Percentiles rank a stretch among this genome's conserved stretches.
These are phyloP conservation scores for Tripterygium wilfordii DNA, from an alignment of 177 flowering plant species.

Conservation along the genomic window DNA sequence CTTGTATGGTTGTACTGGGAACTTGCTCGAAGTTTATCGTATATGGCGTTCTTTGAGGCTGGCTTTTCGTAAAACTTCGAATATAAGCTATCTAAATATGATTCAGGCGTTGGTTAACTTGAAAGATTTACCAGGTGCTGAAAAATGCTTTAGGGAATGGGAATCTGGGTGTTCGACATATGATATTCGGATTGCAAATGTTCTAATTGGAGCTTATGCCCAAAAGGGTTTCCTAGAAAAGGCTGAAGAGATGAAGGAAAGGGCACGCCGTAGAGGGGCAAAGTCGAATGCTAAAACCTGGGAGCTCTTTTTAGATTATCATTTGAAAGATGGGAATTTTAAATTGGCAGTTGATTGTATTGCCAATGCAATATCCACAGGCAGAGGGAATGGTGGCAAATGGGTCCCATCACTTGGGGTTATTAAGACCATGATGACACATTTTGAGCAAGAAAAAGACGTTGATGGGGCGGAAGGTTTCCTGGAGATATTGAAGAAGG, in stretches of 20 bases:
- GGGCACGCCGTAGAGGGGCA: constrained; percentile 54
- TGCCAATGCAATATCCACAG: constrained; percentile 54
- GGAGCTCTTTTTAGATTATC: constrained; percentile 69
- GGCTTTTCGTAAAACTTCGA: constrained; percentile 68
- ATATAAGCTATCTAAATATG: constrained; percentile 80
- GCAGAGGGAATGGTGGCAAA: constrained; percentile 62
- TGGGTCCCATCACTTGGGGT: constrained; percentile 59
- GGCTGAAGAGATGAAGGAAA: constrained; percentile 53
- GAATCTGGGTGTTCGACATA: constrained; percentile 48
- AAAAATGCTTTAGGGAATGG: constrained; percentile 87
- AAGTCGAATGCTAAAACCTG: constrained; percentile 81
- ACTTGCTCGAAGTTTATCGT: constrained; percentile 73
- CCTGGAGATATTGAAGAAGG: constrained; percentile 50
- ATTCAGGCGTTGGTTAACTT: constrained; percentile 69
- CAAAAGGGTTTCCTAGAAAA: constrained; percentile 46
- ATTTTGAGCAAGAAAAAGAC: constrained; percentile 72
- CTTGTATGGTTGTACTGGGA: constrained; percentile 72
- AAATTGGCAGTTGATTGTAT: constrained; percentile 53
- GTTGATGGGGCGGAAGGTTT: constrained; percentile 82
- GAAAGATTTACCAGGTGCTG: constrained; percentile 89
- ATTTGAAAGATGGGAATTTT: constrained; percentile 50
- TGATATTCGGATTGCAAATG: constrained; percentile 78
- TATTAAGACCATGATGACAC: constrained; percentile 45
- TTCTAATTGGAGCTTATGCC: constrained; percentile 60
- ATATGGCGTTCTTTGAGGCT: constrained; percentile 89